phyloP scores from a whole-genome alignment of 2,329 filamentous ascomycete species.

The Hirsutella minnesotensis region DNA sequence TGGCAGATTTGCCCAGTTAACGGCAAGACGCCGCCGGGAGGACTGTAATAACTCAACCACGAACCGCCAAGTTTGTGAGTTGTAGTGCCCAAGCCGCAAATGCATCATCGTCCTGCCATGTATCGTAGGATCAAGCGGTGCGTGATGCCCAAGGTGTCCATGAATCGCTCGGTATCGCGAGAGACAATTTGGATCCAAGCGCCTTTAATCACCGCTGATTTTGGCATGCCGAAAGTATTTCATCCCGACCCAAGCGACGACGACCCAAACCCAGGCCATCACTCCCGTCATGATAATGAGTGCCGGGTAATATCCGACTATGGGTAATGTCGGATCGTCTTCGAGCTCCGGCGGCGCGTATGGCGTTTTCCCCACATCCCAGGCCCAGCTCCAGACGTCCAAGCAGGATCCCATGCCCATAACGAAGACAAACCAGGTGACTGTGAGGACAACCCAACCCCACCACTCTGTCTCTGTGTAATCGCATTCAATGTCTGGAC shows the following conservation, averaged over 20 bases:
- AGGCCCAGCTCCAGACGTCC: constrained; percentile 96
- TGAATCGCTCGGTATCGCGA: too few species aligned
- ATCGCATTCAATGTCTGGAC: constrained; percentile 57
- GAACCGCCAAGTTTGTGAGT: too few species aligned
- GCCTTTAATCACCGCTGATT: constrained; percentile 51
- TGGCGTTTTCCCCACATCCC: constrained; percentile 93
- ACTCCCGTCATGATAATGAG: constrained; percentile 85
- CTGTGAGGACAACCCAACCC: constrained; percentile 86
- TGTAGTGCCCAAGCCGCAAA: too few species aligned
- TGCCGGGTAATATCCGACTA: constrained; percentile 93
- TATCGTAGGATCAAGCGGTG: too few species aligned
- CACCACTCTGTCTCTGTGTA: constrained; percentile 95
- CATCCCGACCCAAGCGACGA: constrained; percentile 97
- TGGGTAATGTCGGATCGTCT: constrained; percentile 87
- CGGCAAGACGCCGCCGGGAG: too few species aligned
- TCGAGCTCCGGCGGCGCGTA: constrained; percentile 92
- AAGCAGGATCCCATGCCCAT: constrained; percentile 93
- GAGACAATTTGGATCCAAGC: too few species aligned
- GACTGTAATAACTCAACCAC: too few species aligned
- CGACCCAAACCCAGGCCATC: constrained; percentile 98
- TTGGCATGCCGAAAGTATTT: constrained; percentile 98
- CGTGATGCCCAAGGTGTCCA: too few species aligned
- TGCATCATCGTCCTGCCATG: too few species aligned
- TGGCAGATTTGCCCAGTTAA: too few species aligned
- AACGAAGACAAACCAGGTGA: constrained; percentile 94